Base-by-base conservation (phyloP, 805 yeast species). In the Yarrowia sp. region DNA sequence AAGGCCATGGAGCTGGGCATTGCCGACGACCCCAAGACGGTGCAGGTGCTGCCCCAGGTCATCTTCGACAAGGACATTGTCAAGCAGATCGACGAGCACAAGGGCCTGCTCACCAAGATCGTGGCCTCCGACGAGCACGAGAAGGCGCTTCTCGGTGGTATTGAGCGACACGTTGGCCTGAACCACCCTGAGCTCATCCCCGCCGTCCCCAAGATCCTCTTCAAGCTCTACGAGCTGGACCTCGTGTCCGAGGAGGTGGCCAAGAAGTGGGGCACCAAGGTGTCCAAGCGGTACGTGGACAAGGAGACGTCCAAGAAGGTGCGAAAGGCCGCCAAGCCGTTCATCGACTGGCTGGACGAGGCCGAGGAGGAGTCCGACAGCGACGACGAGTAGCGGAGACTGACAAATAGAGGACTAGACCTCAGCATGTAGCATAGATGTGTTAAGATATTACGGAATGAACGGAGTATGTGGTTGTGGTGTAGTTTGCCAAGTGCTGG, bases 311-410 rank as follows among this genome's bases (percentile, higher is more conserved):
- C 96, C 60, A 93, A 93, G 79, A 93, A 89, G 81, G 96, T 92
- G 58, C 88, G 97, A 76, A 89, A 86, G 77, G 94, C 97, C 47
- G 97, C 97, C 65, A 92, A 91, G 77, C 96, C 98, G 29, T 94
- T 94, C 77, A 78, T 94, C 66, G 85, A 87, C 67, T 94, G 99
- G 99, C 83, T 94, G 68, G 86, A 90, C 72, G 92, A 88, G 75
- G 98, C 99, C 64, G 97, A 90, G 68, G 87, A 85, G 73, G 93
- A 86, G 66, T 81, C 81, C 66, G 77, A 77, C 49, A 74, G 73
- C 12, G 68, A 65, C 10, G 68, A 69, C 22, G 76, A 73, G 41
- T 58, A 58, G 16, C 0, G 21, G 14, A 12, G 14, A 36, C 6
- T 18, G 39, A 36, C 22, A 39, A 22, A 39, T 22, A 39, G 27